Conservation (phyloP, 345 rosid genomes). For the Sonneratia caseolaris region DNA sequence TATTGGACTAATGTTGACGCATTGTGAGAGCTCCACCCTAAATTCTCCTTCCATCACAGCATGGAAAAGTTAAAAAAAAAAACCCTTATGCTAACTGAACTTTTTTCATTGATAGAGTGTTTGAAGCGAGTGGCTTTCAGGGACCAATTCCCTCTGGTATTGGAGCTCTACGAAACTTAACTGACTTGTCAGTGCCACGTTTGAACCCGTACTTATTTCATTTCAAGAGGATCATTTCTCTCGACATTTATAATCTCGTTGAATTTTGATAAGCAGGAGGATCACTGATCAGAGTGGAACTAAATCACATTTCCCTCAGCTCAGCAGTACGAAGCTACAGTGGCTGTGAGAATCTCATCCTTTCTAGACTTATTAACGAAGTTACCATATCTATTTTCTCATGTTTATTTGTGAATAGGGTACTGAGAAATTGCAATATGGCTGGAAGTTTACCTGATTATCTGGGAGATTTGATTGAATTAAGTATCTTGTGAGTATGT, state of each 20-base stretch:
- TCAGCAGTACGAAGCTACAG: not conserved
- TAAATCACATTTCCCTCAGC: not conserved
- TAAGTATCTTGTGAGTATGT: conserved; percentile 35
- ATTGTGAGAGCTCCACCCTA: conserved; percentile 4
- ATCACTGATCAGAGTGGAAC: conserved; percentile 9
- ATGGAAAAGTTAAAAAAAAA: not conserved
- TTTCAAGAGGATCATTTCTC: not conserved
- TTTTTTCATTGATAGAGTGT: not conserved
- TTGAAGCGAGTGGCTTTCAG: conserved; percentile 10
- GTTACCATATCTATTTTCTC: not conserved
- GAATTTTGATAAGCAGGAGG: conserved; percentile 9
- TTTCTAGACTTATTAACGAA: not conserved
- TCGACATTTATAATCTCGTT: not conserved
- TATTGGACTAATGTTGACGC: not conserved
- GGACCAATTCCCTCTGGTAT: conserved; percentile 10
- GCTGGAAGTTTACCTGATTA: conserved; percentile 31
- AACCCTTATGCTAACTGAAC: not conserved
- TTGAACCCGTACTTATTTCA: not conserved
- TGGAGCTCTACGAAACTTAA: not conserved
- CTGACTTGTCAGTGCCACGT: conserved; percentile 1
- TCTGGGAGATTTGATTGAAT: conserved; percentile 15
- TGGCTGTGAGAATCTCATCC: conserved; percentile 6
- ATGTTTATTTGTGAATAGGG: conserved; percentile 16
- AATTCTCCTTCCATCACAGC: not conserved
- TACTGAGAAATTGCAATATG: conserved; percentile 49